These are phyloP conservation scores for Tricholoma flavovirens DNA, from an alignment of 768 basidiomycete species.

Conservation along the genomic window DNA sequence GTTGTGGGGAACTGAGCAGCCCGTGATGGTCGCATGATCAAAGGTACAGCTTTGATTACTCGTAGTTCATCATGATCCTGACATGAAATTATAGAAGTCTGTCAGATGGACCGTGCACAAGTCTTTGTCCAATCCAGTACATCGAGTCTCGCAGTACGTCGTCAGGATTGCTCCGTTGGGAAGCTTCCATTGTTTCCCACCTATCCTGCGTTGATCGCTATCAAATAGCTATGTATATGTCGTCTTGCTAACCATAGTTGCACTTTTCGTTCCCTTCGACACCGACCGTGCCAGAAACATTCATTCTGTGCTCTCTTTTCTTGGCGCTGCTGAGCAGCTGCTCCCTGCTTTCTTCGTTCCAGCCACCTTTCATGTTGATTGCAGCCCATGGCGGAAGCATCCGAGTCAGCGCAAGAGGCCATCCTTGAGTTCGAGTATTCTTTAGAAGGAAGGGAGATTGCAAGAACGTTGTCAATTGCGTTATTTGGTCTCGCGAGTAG, in stretches of 20 bases:
- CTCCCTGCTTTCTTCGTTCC: neutral
- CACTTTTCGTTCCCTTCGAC: neutral
- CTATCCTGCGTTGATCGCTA: neutral
- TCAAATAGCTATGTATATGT: neutral
- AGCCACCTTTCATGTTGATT: neutral
- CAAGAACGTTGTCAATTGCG: constrained; percentile 12
- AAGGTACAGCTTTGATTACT: neutral
- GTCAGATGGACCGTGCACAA: neutral
- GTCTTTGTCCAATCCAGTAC: neutral
- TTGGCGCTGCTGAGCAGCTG: constrained; percentile 8
- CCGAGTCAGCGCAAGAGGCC: neutral
- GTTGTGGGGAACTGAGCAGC: neutral
- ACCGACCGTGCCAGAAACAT: neutral
- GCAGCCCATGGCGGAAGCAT: neutral
- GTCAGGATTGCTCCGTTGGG: neutral
- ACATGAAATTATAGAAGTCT: neutral
- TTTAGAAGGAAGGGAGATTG: constrained; percentile 14
- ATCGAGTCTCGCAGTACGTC: no score
- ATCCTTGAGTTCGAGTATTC: neutral
- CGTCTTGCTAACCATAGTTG: neutral
- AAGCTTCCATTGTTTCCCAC: neutral
- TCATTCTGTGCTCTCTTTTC: neutral
- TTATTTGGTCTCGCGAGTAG: constrained; percentile 14
- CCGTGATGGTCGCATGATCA: neutral
- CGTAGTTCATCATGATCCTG: neutral